A percentile compares a stretch with the other conserved stretches of the same genome.
These are phyloP conservation scores for Fermentozyma sake DNA, from an alignment of 1,139 yeast genomes.

Conservation along the genomic window DNA sequence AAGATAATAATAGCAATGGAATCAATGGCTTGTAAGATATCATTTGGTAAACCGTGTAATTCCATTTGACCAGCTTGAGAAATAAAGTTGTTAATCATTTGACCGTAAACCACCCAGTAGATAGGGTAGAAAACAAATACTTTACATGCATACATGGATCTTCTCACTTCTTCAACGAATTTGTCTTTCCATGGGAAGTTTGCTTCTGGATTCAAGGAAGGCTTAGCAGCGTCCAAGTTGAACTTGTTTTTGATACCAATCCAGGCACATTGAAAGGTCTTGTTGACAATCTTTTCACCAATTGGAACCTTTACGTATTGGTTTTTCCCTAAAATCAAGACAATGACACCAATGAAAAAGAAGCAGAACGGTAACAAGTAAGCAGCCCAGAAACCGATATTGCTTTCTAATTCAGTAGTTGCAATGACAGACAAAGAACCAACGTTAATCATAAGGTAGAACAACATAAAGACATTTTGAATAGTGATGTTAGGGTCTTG, in stretches of 20 bases:
- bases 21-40: slow-evolving; percentile 59
- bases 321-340: slow-evolving; percentile 54
- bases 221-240: slow-evolving; percentile 51
- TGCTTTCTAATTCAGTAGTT: slow-evolving; percentile 20
- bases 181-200: slow-evolving; percentile 54
- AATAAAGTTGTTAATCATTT: slow-evolving; percentile 60
- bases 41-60: slow-evolving; percentile 62
- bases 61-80: slow-evolving; percentile 66
- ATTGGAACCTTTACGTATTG: slow-evolving; percentile 59
- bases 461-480: slow-evolving; percentile 24
- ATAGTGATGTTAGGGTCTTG: slow-evolving; percentile 25
- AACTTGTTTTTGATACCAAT: slow-evolving; percentile 47
- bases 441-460: slow-evolving; percentile 24
- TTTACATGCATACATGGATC: slow-evolving; percentile 58
- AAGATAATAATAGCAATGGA: slow-evolving; percentile 58
- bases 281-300: slow-evolving; percentile 56
- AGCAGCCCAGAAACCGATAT: slow-evolving; percentile 27
- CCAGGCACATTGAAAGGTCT: slow-evolving; percentile 47
- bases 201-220: slow-evolving; percentile 40
- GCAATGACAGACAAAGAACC: slow-evolving; percentile 23
- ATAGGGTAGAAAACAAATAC: slow-evolving; percentile 60
- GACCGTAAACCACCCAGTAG: slow-evolving; percentile 67
- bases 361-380: slow-evolving; percentile 58
- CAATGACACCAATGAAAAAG: slow-evolving; percentile 55
- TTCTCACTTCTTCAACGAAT: slow-evolving; percentile 59